Evolutionary conservation across 108 stramenopile species (phyloP), one percentile per base, ranked within the genome.

Genomic region (Discostella stelligeroides): DNA sequence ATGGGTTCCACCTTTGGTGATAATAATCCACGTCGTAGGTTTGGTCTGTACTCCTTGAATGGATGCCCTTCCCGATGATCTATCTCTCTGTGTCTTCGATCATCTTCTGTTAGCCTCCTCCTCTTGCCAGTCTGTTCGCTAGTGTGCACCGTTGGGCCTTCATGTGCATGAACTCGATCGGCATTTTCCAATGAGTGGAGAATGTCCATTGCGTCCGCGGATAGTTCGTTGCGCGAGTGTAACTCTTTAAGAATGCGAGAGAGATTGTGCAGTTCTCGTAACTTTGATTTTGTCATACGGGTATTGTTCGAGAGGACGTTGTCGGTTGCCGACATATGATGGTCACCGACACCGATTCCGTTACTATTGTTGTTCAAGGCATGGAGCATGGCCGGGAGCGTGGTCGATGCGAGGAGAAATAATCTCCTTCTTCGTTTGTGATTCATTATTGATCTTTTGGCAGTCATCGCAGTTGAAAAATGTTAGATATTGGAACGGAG

Each of bases 351-450:
- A 1, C 23, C n/a, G 18, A 18, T 49, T 7, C 17, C n/a, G 3
- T 18, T n/a, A n/a, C n/a, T n/a, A n/a, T n/a, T 28, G 53, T 54
- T 54, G 14, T 54, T 54, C 27, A 6, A 54, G 53, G 53, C 53
- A 54, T 56, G 4, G n/a, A 34, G 14, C 55, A 38, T 2, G 17
- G 55, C 37, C 34, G 34, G 2, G n/a, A n/a, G 28, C 30, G 13
- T 37, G 55, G 30, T 13, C 0, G 55, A 37, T 29, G 55, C 55
- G 14, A n/a, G n/a, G n/a, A n/a, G n/a, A n/a, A n/a, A n/a, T n/a
- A n/a, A n/a, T n/a, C n/a, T n/a, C 23, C 51, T 53, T 9, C 51
- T 25, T 14, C 27, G 24, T 53, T 27, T 24, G 1, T 25, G 51
- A 20, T 53, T 20, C 51, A 53, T 53, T 24, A 27, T 53, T 53